phyloP scores from a whole-genome alignment of 306 rosid genomes.

The Begonia masoniana region DNA sequence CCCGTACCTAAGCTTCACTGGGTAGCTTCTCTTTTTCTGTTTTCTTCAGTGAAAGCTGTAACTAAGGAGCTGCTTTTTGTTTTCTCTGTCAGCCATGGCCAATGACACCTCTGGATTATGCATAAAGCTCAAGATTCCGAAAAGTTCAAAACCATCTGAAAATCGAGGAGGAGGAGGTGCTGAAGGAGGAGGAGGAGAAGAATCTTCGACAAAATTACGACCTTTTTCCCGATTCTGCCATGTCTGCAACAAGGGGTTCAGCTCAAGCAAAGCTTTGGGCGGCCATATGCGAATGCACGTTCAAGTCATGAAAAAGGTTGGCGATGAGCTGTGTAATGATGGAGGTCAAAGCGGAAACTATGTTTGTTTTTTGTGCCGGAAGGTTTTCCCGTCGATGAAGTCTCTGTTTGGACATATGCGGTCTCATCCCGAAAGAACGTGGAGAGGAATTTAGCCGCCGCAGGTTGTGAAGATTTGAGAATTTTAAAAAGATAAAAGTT shows the following conservation, averaged over 20 bases:
- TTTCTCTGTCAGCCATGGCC: not conserved
- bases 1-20: no score
- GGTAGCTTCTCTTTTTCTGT: no score
- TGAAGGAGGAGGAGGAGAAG: not conserved
- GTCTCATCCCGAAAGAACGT: constrained; percentile 15
- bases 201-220: constrained; percentile 6
- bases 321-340: not conserved
- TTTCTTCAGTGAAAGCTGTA: no score
- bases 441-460: constrained; percentile 30
- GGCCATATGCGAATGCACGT: constrained; percentile 44
- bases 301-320: not conserved
- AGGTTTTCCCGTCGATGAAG: constrained; percentile 10
- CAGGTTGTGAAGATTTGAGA: not conserved
- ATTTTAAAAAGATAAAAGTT: no score
- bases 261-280: constrained; percentile 33
- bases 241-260: constrained; percentile 19
- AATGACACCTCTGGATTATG: not conserved
- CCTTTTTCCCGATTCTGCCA: constrained; percentile 8
- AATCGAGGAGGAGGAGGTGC: no score
- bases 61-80: no score
- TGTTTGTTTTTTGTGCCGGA: constrained; percentile 9
- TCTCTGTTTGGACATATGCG: constrained; percentile 31
- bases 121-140: not conserved
- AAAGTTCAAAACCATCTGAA: no score
- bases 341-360: not conserved